These are phyloP conservation scores for Globisporangium sylvaticum DNA, from an alignment of 352 stramenopile genomes.

Conservation along the genomic window DNA sequence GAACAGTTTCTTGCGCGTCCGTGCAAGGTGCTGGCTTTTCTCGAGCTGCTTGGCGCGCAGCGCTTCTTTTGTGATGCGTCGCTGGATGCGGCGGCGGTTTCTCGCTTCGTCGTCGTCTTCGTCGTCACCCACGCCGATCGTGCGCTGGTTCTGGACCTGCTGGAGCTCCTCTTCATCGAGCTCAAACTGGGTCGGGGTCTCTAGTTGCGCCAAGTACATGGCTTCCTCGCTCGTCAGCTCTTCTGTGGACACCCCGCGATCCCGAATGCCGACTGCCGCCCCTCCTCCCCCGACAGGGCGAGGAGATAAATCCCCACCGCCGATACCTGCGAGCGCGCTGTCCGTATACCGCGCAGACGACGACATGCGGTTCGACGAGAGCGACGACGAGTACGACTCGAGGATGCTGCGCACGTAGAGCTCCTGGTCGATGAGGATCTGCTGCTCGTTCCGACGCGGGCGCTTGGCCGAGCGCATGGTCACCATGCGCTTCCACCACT, in stretches of 20 bases:
- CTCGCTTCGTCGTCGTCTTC: conserved; percentile 39
- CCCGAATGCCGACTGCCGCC: not conserved
- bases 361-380: conserved; percentile 61
- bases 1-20: conserved; percentile 53
- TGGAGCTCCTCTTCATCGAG: conserved; percentile 5
- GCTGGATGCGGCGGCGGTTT: conserved; percentile 41
- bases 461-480: conserved; percentile 24
- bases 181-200: conserved; percentile 17
- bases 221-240: conserved; percentile 13
- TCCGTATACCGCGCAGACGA: conserved; percentile 26
- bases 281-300: not conserved
- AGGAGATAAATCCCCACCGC: conserved; percentile 18
- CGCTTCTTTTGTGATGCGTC: conserved; percentile 51
- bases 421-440: conserved; percentile 45
- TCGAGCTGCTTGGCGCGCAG: conserved; percentile 50
- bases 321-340: conserved; percentile 14
- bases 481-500: conserved; percentile 41
- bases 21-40: conserved; percentile 48
- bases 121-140: conserved; percentile 16
- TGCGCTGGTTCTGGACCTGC: conserved; percentile 14
- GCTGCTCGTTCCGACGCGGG: conserved; percentile 13
- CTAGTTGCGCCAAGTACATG: conserved; percentile 20
- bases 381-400: conserved; percentile 70
- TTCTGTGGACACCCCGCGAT: conserved; percentile 9
- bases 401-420: conserved; percentile 71